These are phyloP conservation scores for Ampelocalamus luodianensis DNA, from an alignment of 176 grass and related monocot species.

Conservation along the genomic window DNA sequence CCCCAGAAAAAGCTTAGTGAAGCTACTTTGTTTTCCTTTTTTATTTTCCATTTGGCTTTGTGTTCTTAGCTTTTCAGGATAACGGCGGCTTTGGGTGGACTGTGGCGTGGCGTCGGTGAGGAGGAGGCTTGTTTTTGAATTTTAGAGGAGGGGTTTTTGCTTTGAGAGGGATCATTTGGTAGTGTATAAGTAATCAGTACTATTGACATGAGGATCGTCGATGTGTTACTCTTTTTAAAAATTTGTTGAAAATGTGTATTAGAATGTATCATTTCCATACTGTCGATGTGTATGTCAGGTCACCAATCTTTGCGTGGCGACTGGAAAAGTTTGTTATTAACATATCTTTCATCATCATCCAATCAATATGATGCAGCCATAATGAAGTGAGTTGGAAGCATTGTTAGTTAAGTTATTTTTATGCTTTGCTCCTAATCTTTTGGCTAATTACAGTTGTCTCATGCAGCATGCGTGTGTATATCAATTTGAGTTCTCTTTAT, in stretches of 20 bases:
- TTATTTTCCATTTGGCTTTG: neutral
- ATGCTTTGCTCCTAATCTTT: neutral
- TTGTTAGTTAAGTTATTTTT: constrained; percentile 6
- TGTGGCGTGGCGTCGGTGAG: neutral
- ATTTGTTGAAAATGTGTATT: neutral
- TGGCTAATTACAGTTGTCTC: neutral
- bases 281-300: neutral
- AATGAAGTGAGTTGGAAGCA: neutral
- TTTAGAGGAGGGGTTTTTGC: constrained; percentile 35
- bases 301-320: neutral
- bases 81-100: constrained; percentile 42
- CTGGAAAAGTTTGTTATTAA: neutral
- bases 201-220: neutral
- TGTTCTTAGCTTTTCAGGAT: neutral
- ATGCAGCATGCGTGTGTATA: neutral
- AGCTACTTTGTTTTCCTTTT: neutral
- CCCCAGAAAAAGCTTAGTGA: neutral
- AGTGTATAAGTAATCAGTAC: neutral
- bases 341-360: neutral
- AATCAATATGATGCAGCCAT: neutral
- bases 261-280: neutral
- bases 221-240: neutral
- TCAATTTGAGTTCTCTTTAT: neutral
- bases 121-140: constrained; percentile 20
- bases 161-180: neutral